These are phyloP conservation scores for Eustoma russellianum DNA, from an alignment of 257 asterid genomes.

Conservation along the genomic window DNA sequence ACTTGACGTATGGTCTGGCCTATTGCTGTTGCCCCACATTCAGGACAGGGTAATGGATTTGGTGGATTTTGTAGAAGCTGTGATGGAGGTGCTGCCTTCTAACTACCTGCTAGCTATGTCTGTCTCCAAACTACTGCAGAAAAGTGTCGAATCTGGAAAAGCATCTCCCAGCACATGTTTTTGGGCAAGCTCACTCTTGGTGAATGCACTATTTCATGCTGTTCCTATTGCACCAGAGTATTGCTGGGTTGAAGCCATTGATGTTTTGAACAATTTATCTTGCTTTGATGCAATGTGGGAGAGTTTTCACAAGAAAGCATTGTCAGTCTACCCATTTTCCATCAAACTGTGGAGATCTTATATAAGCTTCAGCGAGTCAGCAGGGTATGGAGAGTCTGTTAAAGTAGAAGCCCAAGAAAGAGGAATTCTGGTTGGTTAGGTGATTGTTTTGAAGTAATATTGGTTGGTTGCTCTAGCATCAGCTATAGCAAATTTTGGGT, in stretches of 20 bases:
- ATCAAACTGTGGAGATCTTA: conserved; percentile 30
- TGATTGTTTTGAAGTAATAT: background rate
- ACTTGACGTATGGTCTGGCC: conserved; percentile 29
- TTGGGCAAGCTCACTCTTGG: conserved; percentile 40
- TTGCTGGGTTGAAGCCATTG: conserved; percentile 35
- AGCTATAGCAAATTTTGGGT: conserved; percentile 17
- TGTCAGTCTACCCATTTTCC: conserved; percentile 34
- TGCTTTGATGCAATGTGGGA: conserved; percentile 11
- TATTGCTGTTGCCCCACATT: conserved; percentile 21
- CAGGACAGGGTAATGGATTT: conserved; percentile 14
- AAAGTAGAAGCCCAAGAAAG: conserved; percentile 26
- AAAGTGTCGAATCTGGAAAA: conserved; percentile 1
- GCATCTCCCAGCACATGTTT: conserved; percentile 19
- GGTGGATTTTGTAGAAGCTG: conserved; percentile 31
- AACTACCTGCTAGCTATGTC: conserved; percentile 30
- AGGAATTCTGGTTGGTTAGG: conserved; percentile 26
- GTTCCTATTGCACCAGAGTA: conserved; percentile 41
- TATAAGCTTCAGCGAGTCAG: conserved; percentile 12
- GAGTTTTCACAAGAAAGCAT: conserved; percentile 29
- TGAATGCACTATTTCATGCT: conserved; percentile 31
- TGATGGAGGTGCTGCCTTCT: conserved; percentile 36
- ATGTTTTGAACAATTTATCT: conserved; percentile 19
- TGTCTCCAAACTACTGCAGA: conserved; percentile 21
- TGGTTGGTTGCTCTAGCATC: conserved; percentile 9
- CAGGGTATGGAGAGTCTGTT: conserved; percentile 11